Percentiles rank a stretch among this genome's conserved stretches.
phyloP scores from a whole-genome alignment of 441 rosid species.

The Dalechampia spathulata region DNA sequence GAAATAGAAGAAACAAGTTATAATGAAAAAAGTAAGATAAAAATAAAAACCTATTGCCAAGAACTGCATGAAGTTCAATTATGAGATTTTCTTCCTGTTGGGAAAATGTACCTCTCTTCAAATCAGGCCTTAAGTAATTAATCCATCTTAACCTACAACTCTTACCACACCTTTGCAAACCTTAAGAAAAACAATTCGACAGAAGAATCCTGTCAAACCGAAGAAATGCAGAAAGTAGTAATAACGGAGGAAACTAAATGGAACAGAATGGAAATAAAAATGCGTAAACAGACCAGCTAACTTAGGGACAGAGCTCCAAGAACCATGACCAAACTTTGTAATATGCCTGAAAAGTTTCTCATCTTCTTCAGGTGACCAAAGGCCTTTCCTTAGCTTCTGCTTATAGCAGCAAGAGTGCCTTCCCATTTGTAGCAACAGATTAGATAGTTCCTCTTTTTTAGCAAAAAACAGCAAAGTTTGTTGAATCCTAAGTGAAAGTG shows the following conservation, averaged over 20 bases:
- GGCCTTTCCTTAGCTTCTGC: constrained; percentile 91
- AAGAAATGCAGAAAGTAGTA: background rate
- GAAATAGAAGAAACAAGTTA: background rate
- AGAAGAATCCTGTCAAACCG: too few species aligned
- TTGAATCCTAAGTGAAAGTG: constrained; percentile 34
- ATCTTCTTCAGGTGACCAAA: constrained; percentile 97
- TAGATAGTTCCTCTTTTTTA: background rate
- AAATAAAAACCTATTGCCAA: constrained; percentile 55
- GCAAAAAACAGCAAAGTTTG: constrained; percentile 24
- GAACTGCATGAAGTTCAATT: constrained; percentile 64
- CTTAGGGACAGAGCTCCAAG: constrained; percentile 97
- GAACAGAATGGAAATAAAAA: background rate
- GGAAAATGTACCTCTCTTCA: constrained; percentile 82
- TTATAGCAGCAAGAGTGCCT: constrained; percentile 83
- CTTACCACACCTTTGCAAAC: constrained; percentile 81
- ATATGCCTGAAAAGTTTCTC: constrained; percentile 77
- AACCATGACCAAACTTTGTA: constrained; percentile 75
- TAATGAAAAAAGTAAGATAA: background rate
- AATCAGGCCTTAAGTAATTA: constrained; percentile 85
- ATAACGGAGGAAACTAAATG: background rate
- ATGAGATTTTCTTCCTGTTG: constrained; percentile 66
- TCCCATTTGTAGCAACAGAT: constrained; percentile 43
- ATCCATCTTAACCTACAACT: constrained; percentile 90
- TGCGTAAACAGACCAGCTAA: constrained; percentile 46
- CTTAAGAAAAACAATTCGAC: constrained; percentile 22